These are phyloP conservation scores for Cryptosporidium ubiquitum DNA, from an alignment of 169 alveolate genomes.

Conservation along the genomic window DNA sequence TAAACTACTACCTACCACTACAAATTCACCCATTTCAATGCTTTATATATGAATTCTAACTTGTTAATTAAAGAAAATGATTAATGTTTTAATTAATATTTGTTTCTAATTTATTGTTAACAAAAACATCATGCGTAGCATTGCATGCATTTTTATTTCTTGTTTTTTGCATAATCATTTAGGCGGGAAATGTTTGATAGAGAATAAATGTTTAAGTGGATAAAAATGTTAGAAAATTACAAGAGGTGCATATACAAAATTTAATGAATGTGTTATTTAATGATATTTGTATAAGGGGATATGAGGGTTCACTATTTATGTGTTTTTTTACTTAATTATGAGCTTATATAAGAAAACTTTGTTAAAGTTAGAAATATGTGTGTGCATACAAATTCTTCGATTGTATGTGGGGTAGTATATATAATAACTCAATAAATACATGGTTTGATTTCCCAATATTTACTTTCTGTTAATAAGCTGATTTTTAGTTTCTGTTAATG, in stretches of 20 bases:
- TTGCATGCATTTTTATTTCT: constrained; percentile 3
- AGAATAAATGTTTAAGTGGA: not conserved
- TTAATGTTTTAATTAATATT: not conserved
- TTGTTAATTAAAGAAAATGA: not conserved
- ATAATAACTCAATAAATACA: not conserved
- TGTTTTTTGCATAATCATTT: not conserved
- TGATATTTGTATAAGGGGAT: too few species aligned
- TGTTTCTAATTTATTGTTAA: not conserved
- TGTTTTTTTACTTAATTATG: too few species aligned
- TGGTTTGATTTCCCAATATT: not conserved
- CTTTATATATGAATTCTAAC: not conserved
- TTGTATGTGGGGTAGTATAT: not conserved
- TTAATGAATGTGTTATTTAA: not conserved
- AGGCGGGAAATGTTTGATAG: not conserved
- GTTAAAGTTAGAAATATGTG: not conserved
- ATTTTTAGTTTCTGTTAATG: not conserved
- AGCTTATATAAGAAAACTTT: too few species aligned
- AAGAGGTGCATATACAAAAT: not conserved
- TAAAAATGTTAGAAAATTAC: not conserved
- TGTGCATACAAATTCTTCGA: not conserved
- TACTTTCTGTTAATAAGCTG: not conserved
- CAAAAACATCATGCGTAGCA: not conserved
- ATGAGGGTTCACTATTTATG: too few species aligned
- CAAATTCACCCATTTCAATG: constrained; percentile 7
- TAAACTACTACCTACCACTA: constrained; percentile 32